These are phyloP conservation scores for Cladosporium colombiae DNA, from an alignment of 2,329 filamentous ascomycete genomes.

Conservation along the genomic window DNA sequence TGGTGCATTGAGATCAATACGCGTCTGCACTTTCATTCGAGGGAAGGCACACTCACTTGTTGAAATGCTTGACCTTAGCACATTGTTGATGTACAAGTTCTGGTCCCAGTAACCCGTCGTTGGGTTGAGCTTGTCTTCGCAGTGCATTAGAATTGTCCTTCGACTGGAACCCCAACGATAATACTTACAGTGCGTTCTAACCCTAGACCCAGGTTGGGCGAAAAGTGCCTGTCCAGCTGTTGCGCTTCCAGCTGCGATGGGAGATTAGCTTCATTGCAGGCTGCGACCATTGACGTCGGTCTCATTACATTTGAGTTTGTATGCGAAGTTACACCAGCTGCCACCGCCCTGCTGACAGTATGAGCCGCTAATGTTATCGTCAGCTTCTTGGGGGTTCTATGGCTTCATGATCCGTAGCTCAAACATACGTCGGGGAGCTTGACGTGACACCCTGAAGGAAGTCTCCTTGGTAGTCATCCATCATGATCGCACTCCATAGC, in stretches of 20 bases:
- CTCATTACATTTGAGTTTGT: background rate
- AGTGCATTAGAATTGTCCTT: background rate
- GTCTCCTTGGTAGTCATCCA: slow-evolving; percentile 2
- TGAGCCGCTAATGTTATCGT: background rate
- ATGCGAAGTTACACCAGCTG: slow-evolving; percentile 8
- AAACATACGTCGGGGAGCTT: slow-evolving; percentile 2
- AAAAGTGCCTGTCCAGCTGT: background rate
- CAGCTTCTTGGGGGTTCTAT: background rate
- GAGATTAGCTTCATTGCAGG: background rate
- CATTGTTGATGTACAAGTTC: background rate
- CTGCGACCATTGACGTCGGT: too few species aligned
- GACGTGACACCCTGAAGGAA: slow-evolving; percentile 5
- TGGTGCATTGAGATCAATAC: background rate
- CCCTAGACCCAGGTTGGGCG: slow-evolving; percentile 1
- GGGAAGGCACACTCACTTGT: background rate
- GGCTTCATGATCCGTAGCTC: background rate
- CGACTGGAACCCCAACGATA: background rate
- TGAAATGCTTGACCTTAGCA: slow-evolving; percentile 1
- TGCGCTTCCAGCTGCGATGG: background rate
- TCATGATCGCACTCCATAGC: slow-evolving; percentile 8
- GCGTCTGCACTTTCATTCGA: background rate
- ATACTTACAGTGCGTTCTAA: slow-evolving; percentile 3
- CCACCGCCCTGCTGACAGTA: background rate
- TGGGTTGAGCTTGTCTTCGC: slow-evolving; percentile 1
- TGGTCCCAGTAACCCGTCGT: slow-evolving; percentile 3